A percentile compares a stretch with the other conserved stretches of the same genome.
Evolutionary conservation across 805 yeast genomes (phyloP).

Genomic region (Kodamaea neixiangensis): DNA sequence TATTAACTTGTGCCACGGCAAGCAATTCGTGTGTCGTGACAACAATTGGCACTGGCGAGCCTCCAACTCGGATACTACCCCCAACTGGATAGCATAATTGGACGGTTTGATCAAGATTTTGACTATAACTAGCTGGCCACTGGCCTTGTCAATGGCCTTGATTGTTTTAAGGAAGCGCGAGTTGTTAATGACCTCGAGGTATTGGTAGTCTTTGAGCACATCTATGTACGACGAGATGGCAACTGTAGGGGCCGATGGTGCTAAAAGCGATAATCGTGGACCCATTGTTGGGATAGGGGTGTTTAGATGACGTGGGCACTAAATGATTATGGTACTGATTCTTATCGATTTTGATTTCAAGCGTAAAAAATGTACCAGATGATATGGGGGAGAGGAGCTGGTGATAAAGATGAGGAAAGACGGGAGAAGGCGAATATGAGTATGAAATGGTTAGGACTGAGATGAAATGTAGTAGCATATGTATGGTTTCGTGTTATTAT

Average conservation of each 20-base stretch:
- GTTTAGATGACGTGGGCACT: not conserved
- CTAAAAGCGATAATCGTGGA: slow-evolving; percentile 76
- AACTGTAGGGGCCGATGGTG: slow-evolving; percentile 90
- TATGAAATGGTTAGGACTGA: too few species aligned
- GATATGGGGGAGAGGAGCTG: not conserved
- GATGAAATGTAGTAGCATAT: too few species aligned
- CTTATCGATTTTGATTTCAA: not conserved
- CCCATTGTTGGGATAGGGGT: slow-evolving; percentile 54
- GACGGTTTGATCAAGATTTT: slow-evolving; percentile 80
- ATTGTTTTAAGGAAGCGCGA: slow-evolving; percentile 86
- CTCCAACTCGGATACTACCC: slow-evolving; percentile 25
- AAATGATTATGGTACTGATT: not conserved
- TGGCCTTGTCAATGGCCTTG: slow-evolving; percentile 64
- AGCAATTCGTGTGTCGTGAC: slow-evolving; percentile 54
- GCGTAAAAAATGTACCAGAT: not conserved
- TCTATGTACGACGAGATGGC: slow-evolving; percentile 89
- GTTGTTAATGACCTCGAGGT: slow-evolving; percentile 71
- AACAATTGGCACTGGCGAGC: slow-evolving; percentile 43
- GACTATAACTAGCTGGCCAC: slow-evolving; percentile 68
- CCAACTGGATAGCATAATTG: slow-evolving; percentile 23
- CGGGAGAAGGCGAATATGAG: too few species aligned
- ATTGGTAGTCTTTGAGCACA: slow-evolving; percentile 73
- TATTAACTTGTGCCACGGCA: slow-evolving; percentile 71
- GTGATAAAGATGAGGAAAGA: not conserved
- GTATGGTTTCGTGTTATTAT: too few species aligned